Evolutionary conservation across 2,329 filamentous ascomycete genomes (phyloP).

Genomic region (Beauveria pseudobassiana): DNA sequence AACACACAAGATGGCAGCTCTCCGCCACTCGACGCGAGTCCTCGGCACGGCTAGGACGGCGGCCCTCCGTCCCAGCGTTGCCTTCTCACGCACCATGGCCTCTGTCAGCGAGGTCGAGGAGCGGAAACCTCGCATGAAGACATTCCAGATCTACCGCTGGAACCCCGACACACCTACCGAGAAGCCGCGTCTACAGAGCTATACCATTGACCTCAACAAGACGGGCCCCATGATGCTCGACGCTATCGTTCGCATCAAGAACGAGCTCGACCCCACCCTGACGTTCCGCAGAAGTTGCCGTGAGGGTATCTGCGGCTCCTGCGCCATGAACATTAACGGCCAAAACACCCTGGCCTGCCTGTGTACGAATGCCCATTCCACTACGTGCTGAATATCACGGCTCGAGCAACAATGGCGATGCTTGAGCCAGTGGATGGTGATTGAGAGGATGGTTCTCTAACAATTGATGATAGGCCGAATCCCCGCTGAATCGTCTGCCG

Average conservation of each 20-base stretch:
- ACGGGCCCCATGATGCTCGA: slow-evolving; percentile 98
- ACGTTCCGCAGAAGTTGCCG: slow-evolving; percentile 94
- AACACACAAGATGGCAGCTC: slow-evolving; percentile 44
- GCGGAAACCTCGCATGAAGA: slow-evolving; percentile 69
- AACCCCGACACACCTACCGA: slow-evolving; percentile 85
- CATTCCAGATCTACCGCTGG: slow-evolving; percentile 98
- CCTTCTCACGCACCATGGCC: slow-evolving; percentile 46
- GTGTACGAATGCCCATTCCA: slow-evolving; percentile 52
- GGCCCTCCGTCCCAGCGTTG: slow-evolving; percentile 33
- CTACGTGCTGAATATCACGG: neutral
- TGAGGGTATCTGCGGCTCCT: slow-evolving; percentile 97
- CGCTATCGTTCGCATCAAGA: slow-evolving; percentile 96
- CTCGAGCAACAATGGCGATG: neutral
- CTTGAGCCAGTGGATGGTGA: neutral
- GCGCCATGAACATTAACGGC: slow-evolving; percentile 99
- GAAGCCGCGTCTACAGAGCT: slow-evolving; percentile 94
- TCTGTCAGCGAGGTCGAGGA: slow-evolving; percentile 51
- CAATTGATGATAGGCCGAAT: slow-evolving; percentile 65
- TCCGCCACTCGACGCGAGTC: slow-evolving; percentile 50
- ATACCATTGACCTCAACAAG: slow-evolving; percentile 95
- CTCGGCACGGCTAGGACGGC: slow-evolving; percentile 36
- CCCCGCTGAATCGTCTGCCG: slow-evolving; percentile 68
- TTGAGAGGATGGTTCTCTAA: slow-evolving; percentile 18
- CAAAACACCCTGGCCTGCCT: slow-evolving; percentile 96
- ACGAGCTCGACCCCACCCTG: slow-evolving; percentile 92